These are phyloP conservation scores for Claviceps africana DNA, from an alignment of 2,329 filamentous ascomycete species.

Conservation along the genomic window DNA sequence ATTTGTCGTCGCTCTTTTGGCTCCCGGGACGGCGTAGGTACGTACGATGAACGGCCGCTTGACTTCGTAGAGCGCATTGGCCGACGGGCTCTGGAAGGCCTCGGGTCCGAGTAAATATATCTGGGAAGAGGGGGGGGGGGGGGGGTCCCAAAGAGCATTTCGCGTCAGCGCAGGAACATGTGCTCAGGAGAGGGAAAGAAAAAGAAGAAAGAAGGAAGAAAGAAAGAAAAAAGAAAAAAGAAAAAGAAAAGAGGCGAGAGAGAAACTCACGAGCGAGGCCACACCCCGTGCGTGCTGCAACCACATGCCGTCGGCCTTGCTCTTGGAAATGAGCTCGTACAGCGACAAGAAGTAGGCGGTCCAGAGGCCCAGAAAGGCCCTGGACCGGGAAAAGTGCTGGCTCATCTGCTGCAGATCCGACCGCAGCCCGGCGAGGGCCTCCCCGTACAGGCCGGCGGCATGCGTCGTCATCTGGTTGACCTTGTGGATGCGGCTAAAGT, in stretches of 20 bases:
- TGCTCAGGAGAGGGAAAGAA: background rate
- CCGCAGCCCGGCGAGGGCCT: background rate
- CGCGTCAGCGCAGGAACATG: background rate
- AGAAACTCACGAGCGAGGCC: constrained; percentile 1
- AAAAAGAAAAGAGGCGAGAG: too few species aligned
- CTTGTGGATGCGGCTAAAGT: constrained; percentile 7
- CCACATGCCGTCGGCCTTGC: constrained; percentile 2
- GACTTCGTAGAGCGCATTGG: constrained; percentile 5
- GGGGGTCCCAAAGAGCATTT: too few species aligned
- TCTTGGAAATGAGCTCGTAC: constrained; percentile 7
- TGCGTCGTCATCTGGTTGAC: constrained; percentile 3
- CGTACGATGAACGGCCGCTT: constrained; percentile 4
- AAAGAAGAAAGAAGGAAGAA: too few species aligned
- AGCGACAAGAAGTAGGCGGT: constrained; percentile 6
- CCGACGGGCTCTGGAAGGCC: constrained; percentile 4
- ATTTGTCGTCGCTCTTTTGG: too few species aligned
- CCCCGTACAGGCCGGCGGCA: constrained; percentile 4
- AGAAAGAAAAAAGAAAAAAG: too few species aligned
- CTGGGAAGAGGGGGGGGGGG: background rate
- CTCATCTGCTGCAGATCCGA: constrained; percentile 5
- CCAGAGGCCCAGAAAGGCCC: constrained; percentile 7
- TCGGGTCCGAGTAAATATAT: constrained; percentile 4
- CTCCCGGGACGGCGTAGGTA: too few species aligned
- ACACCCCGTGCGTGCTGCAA: constrained; percentile 3
- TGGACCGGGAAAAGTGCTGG: background rate